Evolutionary conservation across 768 basidiomycete species (phyloP).

Genomic region (Pleurotus eryngii): DNA sequence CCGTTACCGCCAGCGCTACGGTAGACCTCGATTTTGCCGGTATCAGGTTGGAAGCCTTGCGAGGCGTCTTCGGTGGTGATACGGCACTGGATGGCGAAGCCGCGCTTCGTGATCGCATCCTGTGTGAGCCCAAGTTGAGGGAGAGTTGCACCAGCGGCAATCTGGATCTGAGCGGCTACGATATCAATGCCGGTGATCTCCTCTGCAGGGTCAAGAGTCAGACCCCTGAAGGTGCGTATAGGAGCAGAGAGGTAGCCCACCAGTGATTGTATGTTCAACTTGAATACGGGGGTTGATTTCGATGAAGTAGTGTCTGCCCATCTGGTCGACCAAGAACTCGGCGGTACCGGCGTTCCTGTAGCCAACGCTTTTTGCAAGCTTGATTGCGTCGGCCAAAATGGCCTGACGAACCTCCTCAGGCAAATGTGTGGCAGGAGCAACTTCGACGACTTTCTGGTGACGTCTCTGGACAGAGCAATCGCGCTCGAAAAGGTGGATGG

Average conservation of each 20-base stretch:
- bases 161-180: conserved; percentile 98
- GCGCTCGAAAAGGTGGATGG: conserved; percentile 97
- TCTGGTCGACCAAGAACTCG: conserved; percentile 96
- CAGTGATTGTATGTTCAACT: conserved; percentile 99
- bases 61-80: conserved; percentile 97
- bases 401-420: conserved; percentile 88
- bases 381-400: conserved; percentile 89
- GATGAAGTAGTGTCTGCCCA: conserved; percentile 97
- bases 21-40: conserved; percentile 99
- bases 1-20: conserved; percentile 98
- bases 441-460: conserved; percentile 99
- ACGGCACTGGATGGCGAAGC: conserved; percentile 98
- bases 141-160: conserved; percentile 96
- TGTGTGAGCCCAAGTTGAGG: conserved; percentile 94
- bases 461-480: conserved; percentile 98
- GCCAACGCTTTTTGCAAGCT: conserved; percentile 87
- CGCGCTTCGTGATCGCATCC: conserved; percentile 92
- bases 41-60: conserved; percentile 94
- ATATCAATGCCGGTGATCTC: conserved; percentile 99
- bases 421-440: conserved; percentile 93
- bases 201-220: conserved; percentile 49
- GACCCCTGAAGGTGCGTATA: conserved; percentile 4
- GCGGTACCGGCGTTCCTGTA: conserved; percentile 98
- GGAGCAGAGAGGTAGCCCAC: conserved; percentile 37
- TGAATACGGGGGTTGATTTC: conserved; percentile 99